Evolutionary conservation across 2,329 filamentous ascomycete species (phyloP).

Genomic region (Stachybotrys chlorohalonatus): DNA sequence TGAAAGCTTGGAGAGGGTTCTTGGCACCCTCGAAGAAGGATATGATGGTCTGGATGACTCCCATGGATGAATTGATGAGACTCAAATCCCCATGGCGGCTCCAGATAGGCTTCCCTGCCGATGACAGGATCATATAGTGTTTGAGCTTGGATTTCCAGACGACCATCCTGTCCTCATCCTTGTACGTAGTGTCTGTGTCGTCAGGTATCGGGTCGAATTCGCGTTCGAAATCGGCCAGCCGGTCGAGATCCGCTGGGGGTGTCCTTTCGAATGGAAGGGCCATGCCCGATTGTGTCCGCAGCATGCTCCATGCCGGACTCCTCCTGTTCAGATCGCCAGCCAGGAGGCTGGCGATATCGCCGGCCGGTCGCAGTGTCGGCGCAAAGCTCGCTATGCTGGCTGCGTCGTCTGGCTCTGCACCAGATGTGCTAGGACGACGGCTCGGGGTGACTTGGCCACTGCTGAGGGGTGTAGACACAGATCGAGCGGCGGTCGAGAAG

Average conservation of each 20-base stretch:
- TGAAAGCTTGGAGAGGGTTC: conserved; percentile 74
- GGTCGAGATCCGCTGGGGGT: conserved; percentile 34
- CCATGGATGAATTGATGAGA: conserved; percentile 87
- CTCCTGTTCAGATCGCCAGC: conserved; percentile 58
- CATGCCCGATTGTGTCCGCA: conserved; percentile 52
- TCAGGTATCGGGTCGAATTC: conserved; percentile 74
- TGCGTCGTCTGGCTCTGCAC: conserved; percentile 49
- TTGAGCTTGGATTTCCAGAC: conserved; percentile 91
- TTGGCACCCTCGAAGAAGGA: conserved; percentile 84
- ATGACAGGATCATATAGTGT: conserved; percentile 93
- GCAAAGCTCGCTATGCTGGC: conserved; percentile 59
- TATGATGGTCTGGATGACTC: conserved; percentile 93
- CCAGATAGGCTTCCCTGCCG: conserved; percentile 94
- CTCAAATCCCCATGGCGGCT: conserved; percentile 87
- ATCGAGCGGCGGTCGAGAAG: conserved; percentile 36
- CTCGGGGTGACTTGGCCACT: conserved; percentile 32
- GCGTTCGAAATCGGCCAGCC: conserved; percentile 57
- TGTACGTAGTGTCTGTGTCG: conserved; percentile 28
- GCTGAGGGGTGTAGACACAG: conserved; percentile 25
- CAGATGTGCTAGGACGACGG: conserved; percentile 17
- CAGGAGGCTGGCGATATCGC: conserved; percentile 75
- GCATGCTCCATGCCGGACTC: conserved; percentile 59
- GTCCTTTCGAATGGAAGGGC: conserved; percentile 52
- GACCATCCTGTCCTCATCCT: conserved; percentile 51
- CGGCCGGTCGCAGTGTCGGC: conserved; percentile 51